Base-by-base conservation (phyloP, 1,139 yeast species). In the Yamadazyma dushanensis region DNA sequence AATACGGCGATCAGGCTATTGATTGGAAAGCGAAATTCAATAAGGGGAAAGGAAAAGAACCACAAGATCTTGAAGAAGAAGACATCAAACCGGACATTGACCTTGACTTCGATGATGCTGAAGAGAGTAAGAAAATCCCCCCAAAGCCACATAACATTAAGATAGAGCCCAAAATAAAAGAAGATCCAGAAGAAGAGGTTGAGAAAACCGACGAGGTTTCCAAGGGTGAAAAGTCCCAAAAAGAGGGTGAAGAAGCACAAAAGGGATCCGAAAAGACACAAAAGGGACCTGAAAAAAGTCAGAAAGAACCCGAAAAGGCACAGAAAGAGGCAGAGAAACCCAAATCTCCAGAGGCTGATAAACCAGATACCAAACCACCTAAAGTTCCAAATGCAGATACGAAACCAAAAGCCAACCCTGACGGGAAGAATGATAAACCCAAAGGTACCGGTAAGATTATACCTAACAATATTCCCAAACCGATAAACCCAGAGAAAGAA, bases 381-480 rank as follows among this genome's bases (percentile, higher is more conserved):
- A 13, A n/a, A 4, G 24, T 13, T 9, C 9, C 9, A 13, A 13
- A n/a, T 8, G 13, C 24, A 21, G n/a, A n/a, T 9, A 21, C 6
- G 13, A 21, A 21, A 21, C 17, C 16, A 7, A 11, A 14, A 10
- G 17, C 17, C 28, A 25, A 20, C 22, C 8, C 22, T 20, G 22
- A 20, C 22, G 9, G 10, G 10, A 20, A 10, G 8, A 8, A 20
- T 8, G 10, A 8, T 8, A 10, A 20, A n/a, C n/a, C n/a, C n/a
- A n/a, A 7, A 24, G 26, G 26, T 16, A 24, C 26, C 26, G 16
- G 16, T 7, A 22, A 17, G 17, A 16, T 29, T 10, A 23, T 20
- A 14, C 40, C 39, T 8, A 36, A 37, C 26, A 24, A 26, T n/a
- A 31, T 34, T 5, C 38, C 39, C 8, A 22, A 25, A 8, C 36